Base-by-base conservation (phyloP, 2,329 filamentous ascomycete species). In the Didymella keratinophila region DNA sequence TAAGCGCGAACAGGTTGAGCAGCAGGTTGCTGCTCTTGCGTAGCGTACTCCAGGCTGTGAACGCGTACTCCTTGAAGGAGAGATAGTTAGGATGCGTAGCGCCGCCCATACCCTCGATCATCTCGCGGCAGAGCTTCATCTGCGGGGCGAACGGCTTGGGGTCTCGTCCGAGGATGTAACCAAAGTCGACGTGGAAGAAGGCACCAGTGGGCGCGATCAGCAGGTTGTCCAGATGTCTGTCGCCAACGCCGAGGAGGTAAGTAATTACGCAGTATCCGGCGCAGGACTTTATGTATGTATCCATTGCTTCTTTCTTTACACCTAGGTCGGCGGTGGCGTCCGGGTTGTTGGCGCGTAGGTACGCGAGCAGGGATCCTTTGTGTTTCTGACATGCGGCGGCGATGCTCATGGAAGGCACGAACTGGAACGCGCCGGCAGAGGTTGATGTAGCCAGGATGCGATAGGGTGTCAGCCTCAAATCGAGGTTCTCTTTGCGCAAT, bases 241-340 rank as follows among this genome's bases (percentile, higher is more conserved):
- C 95, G 20, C 95, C 95, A 2, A 99, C 95, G 30, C 95, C 96
- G 12, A 99, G 86, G 16, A 99, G 91, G 76, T 99, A 99, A 0
- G 96, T 99, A 67, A 99, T 97, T 14, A 99, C 95, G 76, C 95
- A 98, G 79, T 99, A 99, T 32, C 95, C 95, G 0, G 95, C 95
- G 72, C 95, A 97, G 0, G 93, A 97, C 73, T 93, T 94, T 72
- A 98, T 88, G 74, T 97, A 99, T 0, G 90, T 97, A 67, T 99
- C 95, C 79, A 99, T 89, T 0, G 92, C 89, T 72, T 97, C 94
- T 74, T 94, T 93, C 27, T 93, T 90, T 27, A 99, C 89, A 0
- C 94, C 93, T 0, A 96, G 84, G 0, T 93, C 90, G 4, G 91
- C 91, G 12, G 83, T 83, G 20, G 91, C 86, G 72, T 97, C 93